Evolutionary conservation across 371 early-diverging fungal genomes (phyloP).

Genomic region (Circinella umbellata): DNA sequence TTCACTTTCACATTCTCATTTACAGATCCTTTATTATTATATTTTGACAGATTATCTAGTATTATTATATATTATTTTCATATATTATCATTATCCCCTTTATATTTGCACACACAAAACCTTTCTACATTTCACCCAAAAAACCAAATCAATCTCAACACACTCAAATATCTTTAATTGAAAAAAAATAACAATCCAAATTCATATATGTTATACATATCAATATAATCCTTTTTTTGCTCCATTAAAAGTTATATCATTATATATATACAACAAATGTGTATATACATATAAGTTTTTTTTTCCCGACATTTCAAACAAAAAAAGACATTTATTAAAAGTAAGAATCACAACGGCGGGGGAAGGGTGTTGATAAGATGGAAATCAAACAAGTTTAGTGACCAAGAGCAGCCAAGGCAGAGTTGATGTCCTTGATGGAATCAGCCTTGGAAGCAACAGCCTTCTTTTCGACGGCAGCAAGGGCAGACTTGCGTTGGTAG

Average conservation of each 20-base stretch:
- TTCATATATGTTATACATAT: too few relatives aligned
- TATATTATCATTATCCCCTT: background rate
- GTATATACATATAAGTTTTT: background rate
- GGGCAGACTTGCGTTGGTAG: slow-evolving; percentile 85
- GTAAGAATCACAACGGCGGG: background rate
- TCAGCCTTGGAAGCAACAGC: slow-evolving; percentile 54
- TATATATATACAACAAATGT: too few relatives aligned
- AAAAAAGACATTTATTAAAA: slow-evolving; percentile 5
- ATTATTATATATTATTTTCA: slow-evolving; percentile 8
- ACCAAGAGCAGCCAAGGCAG: slow-evolving; percentile 59
- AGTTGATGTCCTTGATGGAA: slow-evolving; percentile 53
- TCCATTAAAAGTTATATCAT: too few relatives aligned
- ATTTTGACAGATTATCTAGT: background rate
- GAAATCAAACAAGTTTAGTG: slow-evolving; percentile 40
- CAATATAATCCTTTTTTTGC: too few relatives aligned
- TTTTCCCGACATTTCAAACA: slow-evolving; percentile 14
- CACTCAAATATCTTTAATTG: background rate
- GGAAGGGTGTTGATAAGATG: background rate
- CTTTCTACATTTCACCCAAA: background rate
- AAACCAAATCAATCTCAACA: too few relatives aligned
- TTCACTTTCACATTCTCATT: background rate
- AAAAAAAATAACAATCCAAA: too few relatives aligned
- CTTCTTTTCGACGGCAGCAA: slow-evolving; percentile 53
- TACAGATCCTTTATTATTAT: too few relatives aligned
- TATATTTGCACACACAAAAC: background rate